Conservation (phyloP, 768 basidiomycete species). For the Calocybe indica region DNA sequence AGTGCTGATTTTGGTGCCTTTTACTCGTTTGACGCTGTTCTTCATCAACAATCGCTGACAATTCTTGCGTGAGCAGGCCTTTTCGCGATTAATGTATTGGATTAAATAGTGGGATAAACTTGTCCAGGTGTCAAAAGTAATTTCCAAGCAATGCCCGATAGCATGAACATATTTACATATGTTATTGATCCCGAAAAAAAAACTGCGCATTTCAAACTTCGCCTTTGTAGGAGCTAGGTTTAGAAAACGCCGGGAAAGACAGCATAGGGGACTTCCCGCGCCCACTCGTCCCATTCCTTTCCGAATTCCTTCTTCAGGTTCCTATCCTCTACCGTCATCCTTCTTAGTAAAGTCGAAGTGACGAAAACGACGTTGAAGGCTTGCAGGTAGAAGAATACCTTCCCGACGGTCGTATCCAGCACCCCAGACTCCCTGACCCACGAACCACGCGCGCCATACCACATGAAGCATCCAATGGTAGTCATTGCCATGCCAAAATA, state of each 20-base stretch:
- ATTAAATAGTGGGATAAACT: no score
- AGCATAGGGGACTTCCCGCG: neutral
- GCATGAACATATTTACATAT: no score
- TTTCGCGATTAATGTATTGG: no score
- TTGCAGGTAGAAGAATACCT: neutral
- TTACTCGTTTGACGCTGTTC: no score
- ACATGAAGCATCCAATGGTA: neutral
- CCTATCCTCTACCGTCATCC: neutral
- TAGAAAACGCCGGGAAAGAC: neutral
- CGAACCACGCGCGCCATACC: neutral
- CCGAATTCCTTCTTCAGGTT: neutral
- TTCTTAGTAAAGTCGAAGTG: neutral
- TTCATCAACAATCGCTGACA: no score
- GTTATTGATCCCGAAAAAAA: no score
- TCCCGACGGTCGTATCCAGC: neutral
- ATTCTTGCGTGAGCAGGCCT: no score
- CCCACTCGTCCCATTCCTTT: slow-evolving; percentile 1
- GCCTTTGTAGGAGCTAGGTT: neutral
- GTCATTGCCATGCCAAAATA: slow-evolving; percentile 13
- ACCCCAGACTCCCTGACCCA: slow-evolving; percentile 1
- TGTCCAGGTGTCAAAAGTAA: no score
- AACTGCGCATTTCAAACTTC: neutral
- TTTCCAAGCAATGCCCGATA: no score
- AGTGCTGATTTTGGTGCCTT: no score
- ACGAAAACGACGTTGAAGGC: neutral